Evolutionary conservation across 441 rosid species (phyloP).

Genomic region (Aquilaria agallochum): DNA sequence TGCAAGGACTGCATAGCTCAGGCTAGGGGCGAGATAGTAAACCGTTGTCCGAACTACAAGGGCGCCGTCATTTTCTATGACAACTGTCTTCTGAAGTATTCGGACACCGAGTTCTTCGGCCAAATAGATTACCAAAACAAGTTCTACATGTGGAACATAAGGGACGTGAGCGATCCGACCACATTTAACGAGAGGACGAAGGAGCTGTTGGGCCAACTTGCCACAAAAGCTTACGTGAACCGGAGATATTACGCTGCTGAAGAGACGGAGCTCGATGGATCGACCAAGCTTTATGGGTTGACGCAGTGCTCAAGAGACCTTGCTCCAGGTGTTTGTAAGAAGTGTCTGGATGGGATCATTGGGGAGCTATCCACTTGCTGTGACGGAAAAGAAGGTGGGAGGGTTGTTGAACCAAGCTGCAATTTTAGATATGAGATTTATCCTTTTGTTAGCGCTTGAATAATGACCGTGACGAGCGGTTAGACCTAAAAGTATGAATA

Average conservation of each 20-base stretch:
- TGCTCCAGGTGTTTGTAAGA: slow-evolving; percentile 30
- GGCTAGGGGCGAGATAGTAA: slow-evolving; percentile 39
- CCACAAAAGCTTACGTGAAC: neutral
- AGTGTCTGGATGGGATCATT: slow-evolving; percentile 41
- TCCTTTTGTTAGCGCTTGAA: slow-evolving; percentile 1
- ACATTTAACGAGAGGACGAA: slow-evolving; percentile 29
- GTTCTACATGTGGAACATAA: slow-evolving; percentile 48
- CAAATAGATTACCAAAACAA: slow-evolving; percentile 46
- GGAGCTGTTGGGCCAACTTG: slow-evolving; percentile 30
- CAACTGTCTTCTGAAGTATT: slow-evolving; percentile 56
- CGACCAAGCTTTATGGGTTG: slow-evolving; percentile 42
- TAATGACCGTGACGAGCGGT: neutral
- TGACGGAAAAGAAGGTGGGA: slow-evolving; percentile 51
- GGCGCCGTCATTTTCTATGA: slow-evolving; percentile 78
- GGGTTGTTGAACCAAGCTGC: slow-evolving; percentile 54
- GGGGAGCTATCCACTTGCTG: slow-evolving; percentile 40
- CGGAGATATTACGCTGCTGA: slow-evolving; percentile 18
- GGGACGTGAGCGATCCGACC: slow-evolving; percentile 20
- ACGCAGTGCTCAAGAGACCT: slow-evolving; percentile 63
- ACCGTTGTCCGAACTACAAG: slow-evolving; percentile 49
- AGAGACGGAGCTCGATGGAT: slow-evolving; percentile 21
- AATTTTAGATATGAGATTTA: slow-evolving; percentile 54
- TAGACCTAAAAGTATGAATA: too few relatives aligned
- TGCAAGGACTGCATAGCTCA: slow-evolving; percentile 55
- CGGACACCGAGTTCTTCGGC: slow-evolving; percentile 47